Conservation (phyloP, 305 asterid species). For the Petunia hybrid region DNA sequence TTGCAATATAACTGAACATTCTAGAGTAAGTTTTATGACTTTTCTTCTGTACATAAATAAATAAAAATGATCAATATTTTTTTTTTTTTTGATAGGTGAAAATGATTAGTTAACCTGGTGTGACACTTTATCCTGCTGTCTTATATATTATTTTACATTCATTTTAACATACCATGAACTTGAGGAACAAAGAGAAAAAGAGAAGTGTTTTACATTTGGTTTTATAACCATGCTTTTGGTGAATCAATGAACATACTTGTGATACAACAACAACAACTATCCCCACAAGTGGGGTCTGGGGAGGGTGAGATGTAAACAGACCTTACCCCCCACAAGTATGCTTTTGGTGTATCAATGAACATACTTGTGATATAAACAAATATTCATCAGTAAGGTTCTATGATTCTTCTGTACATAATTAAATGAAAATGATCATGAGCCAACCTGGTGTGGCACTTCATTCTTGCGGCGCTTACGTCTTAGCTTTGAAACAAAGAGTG, state of each 20-base stretch:
- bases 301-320: too few relatives aligned
- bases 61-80: not conserved
- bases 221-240: slow-evolving; percentile 5
- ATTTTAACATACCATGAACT: slow-evolving; percentile 13
- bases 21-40: slow-evolving; percentile 9
- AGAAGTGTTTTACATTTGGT: not conserved
- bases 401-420: not conserved
- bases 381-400: not conserved
- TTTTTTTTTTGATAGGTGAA: too few relatives aligned
- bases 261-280: not conserved
- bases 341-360: slow-evolving; percentile 22
- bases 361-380: not conserved
- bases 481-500: slow-evolving; percentile 69
- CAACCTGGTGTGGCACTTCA: slow-evolving; percentile 77
- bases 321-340: not conserved
- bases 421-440: slow-evolving; percentile 37
- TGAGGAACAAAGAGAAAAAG: not conserved
- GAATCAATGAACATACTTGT: not conserved
- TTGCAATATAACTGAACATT: slow-evolving; percentile 3
- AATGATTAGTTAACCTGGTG: not conserved
- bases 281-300: too few relatives aligned
- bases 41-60: not conserved
- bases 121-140: slow-evolving; percentile 1
- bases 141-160: not conserved
- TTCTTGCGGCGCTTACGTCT: slow-evolving; percentile 76